Base-by-base conservation (phyloP, 1,139 yeast species). In the Yamadazyma dushanensis region DNA sequence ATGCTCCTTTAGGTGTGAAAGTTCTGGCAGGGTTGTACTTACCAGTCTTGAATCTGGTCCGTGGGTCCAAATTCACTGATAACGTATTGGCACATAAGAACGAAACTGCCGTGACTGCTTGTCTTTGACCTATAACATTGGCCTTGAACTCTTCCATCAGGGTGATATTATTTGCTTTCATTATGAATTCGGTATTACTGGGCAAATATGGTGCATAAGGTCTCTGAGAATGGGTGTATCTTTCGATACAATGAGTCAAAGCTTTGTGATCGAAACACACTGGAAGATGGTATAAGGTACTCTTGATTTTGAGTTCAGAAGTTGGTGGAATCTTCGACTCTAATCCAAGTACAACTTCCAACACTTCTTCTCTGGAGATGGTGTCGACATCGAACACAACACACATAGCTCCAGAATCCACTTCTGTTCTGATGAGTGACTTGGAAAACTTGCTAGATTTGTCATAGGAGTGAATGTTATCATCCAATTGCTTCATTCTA, bases 1-100 rank as follows among this genome's bases (percentile, higher is more conserved):
- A 42, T 0, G 67, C 60, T 11, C 69, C 69, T 29, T 54, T 58
- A 2, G 69, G 69, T 1, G 69, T 63, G 30, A 57, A 61, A 3
- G 67, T 61, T 46, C 69, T 51, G 3, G 69, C 61, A 4, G 69
- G 69, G 43, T 63, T 63, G 37, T 59, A 63, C 38, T 63, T 63
- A 7, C 65, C 58, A 11, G 63, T 58, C 37, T 51, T 47, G 36
- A 63, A 54, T 31, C 69, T 46, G 8, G 53, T 44, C 34, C 69
- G 47, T 18, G 69, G 69, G 37, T 63, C 69, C 14, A 58, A 47
- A 32, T 57, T 54, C 13, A 62, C 66, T 16, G 61, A 41, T 21
- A 62, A 47, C 2, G 65, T 58, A 35, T 59, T 56, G n/a, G 64
- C 69, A 50, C 68, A 63, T 13, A 63, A 46, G 35, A 63, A 63